Evolutionary conservation across 306 rosid genomes (phyloP).

Genomic region (Gillenia trifoliata): DNA sequence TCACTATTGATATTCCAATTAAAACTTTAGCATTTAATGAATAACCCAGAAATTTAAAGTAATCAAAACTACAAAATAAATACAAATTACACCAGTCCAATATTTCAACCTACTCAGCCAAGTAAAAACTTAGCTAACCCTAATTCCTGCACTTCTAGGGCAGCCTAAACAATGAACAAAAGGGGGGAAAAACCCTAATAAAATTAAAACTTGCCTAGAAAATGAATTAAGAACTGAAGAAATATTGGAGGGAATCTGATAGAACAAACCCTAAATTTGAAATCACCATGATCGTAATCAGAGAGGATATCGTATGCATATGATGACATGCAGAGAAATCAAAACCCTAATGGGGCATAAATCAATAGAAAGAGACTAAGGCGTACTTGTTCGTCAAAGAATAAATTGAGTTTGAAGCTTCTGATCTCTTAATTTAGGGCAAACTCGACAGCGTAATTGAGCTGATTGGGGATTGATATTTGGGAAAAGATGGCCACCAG

Average conservation of each 20-base stretch:
- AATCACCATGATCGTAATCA: neutral
- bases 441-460: neutral
- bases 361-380: neutral
- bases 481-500: neutral
- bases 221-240: neutral
- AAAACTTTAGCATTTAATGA: neutral
- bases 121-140: neutral
- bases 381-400: constrained; percentile 12
- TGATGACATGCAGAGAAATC: neutral
- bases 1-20: neutral
- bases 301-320: neutral
- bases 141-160: neutral
- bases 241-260: neutral
- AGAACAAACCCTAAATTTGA: neutral
- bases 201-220: neutral
- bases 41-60: neutral
- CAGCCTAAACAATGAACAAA: neutral
- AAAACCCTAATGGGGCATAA: neutral
- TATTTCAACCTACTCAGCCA: neutral
- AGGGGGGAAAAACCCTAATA: neutral
- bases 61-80: neutral
- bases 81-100: neutral
- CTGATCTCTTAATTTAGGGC: neutral
- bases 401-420: neutral
- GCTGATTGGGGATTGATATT: neutral